Conservation (phyloP, 75 land plant species). For the Gnetum montanum region DNA sequence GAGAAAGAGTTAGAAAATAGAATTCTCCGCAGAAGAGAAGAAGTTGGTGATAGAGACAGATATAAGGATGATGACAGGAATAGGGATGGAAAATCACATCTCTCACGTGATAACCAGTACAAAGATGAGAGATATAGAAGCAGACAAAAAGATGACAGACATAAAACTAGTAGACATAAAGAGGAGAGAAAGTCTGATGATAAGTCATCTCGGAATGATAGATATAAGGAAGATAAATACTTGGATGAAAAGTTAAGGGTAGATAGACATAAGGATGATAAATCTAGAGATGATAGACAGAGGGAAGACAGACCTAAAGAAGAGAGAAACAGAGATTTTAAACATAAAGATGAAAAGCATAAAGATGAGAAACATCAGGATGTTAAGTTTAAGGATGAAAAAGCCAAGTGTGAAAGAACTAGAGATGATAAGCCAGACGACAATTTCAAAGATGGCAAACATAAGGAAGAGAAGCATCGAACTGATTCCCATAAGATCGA, state of each 20-base stretch:
- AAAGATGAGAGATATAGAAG: not conserved
- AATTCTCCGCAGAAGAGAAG: constrained; percentile 22
- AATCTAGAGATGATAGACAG: not conserved
- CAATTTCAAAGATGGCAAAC: not conserved
- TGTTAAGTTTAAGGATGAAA: not conserved
- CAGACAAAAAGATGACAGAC: constrained; percentile 2
- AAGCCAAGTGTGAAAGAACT: not conserved
- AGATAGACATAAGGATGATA: constrained; percentile 2
- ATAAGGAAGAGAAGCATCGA: constrained; percentile 2
- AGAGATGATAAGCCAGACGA: not conserved
- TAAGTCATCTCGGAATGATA: not conserved
- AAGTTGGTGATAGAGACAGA: constrained; percentile 33
- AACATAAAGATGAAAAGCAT: not conserved
- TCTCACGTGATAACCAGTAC: not conserved
- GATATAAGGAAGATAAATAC: not conserved
- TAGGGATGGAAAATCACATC: constrained; percentile 13
- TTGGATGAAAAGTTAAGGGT: constrained; percentile 1
- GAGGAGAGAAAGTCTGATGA: constrained; percentile 1
- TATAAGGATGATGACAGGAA: constrained; percentile 27
- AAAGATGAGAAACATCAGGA: constrained; percentile 1
- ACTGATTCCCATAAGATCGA: not conserved
- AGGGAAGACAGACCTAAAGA: constrained; percentile 2
- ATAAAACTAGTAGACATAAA: not conserved
- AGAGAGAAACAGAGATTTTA: not conserved
- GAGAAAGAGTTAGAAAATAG: constrained; percentile 37